A percentile compares a stretch with the other conserved stretches of the same genome.
Evolutionary conservation across 805 yeast genomes (phyloP).

Genomic region (Pichia insulana): DNA sequence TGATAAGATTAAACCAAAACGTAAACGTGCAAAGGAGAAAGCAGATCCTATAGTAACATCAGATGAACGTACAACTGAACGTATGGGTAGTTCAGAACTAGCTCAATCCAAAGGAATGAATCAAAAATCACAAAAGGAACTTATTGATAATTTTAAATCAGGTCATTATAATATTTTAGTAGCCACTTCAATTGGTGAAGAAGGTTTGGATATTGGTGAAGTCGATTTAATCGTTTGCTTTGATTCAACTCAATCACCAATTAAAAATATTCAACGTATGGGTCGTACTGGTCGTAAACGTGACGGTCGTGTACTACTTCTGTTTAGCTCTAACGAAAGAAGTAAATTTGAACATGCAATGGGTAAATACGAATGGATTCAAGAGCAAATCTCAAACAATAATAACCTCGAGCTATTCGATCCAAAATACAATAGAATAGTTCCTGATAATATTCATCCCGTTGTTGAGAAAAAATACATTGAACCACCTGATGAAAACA

Average conservation of each 20-base stretch:
- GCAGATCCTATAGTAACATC: slow-evolving; percentile 27
- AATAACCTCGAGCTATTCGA: slow-evolving; percentile 23
- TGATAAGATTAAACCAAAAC: slow-evolving; percentile 8
- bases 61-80: slow-evolving; percentile 20
- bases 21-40: slow-evolving; percentile 19
- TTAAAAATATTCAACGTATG: slow-evolving; percentile 89
- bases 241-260: slow-evolving; percentile 90
- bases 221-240: slow-evolving; percentile 90
- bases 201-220: slow-evolving; percentile 96
- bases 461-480: slow-evolving; percentile 46
- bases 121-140: slow-evolving; percentile 77
- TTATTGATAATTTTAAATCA: slow-evolving; percentile 61
- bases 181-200: slow-evolving; percentile 97
- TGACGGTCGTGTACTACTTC: slow-evolving; percentile 70
- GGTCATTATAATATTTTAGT: slow-evolving; percentile 76
- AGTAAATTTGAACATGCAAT: slow-evolving; percentile 74
- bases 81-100: slow-evolving; percentile 58
- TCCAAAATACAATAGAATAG: slow-evolving; percentile 43
- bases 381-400: slow-evolving; percentile 46
- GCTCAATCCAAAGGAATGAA: slow-evolving; percentile 84
- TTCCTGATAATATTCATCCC: slow-evolving; percentile 55
- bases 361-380: slow-evolving; percentile 75
- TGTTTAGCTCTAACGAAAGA: slow-evolving; percentile 73
- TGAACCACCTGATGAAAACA: slow-evolving; percentile 64
- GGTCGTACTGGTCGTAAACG: slow-evolving; percentile 97